Evolutionary conservation across 768 basidiomycete species (phyloP).

Genomic region (Amanita rubescens): DNA sequence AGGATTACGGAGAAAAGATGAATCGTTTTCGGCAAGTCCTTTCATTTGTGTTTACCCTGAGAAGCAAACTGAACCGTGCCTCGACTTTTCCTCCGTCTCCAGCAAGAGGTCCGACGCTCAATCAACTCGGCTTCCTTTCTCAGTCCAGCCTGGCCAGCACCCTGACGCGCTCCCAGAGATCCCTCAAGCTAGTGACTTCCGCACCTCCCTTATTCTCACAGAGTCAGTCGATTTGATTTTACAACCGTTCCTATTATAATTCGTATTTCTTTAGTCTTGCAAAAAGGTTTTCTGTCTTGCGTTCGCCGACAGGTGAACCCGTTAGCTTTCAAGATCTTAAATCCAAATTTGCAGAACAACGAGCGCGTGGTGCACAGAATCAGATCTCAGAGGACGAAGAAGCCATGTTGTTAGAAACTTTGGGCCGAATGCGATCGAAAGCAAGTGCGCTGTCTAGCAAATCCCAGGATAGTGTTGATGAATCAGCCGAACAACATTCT

Average conservation of each 20-base stretch:
- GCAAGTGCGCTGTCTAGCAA: slow-evolving; percentile 20
- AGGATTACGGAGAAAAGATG: slow-evolving; percentile 57
- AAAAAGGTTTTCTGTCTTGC: slow-evolving; percentile 75
- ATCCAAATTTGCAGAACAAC: slow-evolving; percentile 65
- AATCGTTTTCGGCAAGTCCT: slow-evolving; percentile 73
- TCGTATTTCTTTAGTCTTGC: slow-evolving; percentile 50
- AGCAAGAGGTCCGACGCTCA: slow-evolving; percentile 79
- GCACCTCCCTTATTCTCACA: slow-evolving; percentile 79
- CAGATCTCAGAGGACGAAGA: slow-evolving; percentile 79
- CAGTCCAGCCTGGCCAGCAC: slow-evolving; percentile 7
- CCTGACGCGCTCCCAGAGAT: slow-evolving; percentile 44
- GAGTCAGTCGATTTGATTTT: slow-evolving; percentile 46
- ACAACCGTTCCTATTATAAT: not conserved
- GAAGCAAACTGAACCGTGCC: slow-evolving; percentile 15
- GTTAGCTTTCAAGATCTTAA: slow-evolving; percentile 59
- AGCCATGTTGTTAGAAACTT: slow-evolving; percentile 73
- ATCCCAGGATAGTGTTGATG: slow-evolving; percentile 29
- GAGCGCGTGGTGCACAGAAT: slow-evolving; percentile 58
- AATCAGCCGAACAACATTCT: slow-evolving; percentile 27
- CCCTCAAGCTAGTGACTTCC: slow-evolving; percentile 69
- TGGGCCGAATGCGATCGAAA: slow-evolving; percentile 41
- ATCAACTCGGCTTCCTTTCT: slow-evolving; percentile 32
- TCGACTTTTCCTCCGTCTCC: slow-evolving; percentile 14
- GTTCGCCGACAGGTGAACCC: slow-evolving; percentile 58
- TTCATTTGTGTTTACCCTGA: slow-evolving; percentile 16